Evolutionary conservation across 768 basidiomycete genomes (phyloP).

Genomic region (Suillus paluster): DNA sequence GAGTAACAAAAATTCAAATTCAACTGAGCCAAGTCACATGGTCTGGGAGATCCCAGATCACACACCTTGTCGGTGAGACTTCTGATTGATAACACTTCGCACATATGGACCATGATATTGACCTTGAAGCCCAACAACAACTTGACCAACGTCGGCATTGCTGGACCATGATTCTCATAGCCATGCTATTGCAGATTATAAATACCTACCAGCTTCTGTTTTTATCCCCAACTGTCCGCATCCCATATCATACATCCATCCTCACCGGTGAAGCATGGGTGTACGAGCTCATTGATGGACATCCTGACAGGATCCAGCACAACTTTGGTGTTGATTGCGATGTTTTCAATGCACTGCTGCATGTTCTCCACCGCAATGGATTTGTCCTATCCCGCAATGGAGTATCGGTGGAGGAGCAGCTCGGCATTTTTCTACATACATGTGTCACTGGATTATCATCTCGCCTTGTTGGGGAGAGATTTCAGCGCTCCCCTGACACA

Average conservation of each 20-base stretch:
- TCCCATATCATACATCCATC: slow-evolving; percentile 27
- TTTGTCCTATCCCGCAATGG: neutral
- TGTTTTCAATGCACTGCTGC: slow-evolving; percentile 22
- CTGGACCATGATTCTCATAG: no score
- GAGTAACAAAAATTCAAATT: no score
- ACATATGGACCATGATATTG: no score
- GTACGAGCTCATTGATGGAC: slow-evolving; percentile 23
- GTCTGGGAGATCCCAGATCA: no score
- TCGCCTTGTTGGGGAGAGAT: slow-evolving; percentile 14
- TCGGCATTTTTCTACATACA: slow-evolving; percentile 17
- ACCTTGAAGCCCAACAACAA: no score
- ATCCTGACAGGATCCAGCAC: slow-evolving; percentile 21
- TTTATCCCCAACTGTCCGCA: neutral
- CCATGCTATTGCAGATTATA: no score
- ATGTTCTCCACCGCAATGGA: slow-evolving; percentile 1
- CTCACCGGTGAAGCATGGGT: slow-evolving; percentile 28
- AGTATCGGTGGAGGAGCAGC: slow-evolving; percentile 13
- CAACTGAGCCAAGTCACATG: no score
- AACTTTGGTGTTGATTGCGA: slow-evolving; percentile 25
- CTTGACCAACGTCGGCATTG: no score
- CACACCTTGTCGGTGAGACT: no score
- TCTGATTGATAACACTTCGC: no score
- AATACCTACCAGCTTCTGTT: neutral
- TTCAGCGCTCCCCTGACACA: slow-evolving; percentile 8
- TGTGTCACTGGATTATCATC: slow-evolving; percentile 15